phyloP scores from a whole-genome alignment of 1,284 basidiomycete species.

The Polyporus tsugae region DNA sequence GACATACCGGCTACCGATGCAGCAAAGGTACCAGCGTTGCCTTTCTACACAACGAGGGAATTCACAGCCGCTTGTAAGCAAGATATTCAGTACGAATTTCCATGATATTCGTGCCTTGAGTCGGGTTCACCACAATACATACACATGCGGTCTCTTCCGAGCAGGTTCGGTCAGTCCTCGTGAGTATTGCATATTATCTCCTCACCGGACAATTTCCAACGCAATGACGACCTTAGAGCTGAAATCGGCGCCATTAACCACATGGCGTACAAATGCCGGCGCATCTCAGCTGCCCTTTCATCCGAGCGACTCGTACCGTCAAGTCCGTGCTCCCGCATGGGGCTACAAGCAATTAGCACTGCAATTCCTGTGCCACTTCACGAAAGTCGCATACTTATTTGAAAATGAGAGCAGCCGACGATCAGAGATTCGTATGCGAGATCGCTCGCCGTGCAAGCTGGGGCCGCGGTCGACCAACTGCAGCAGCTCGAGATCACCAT shows the following conservation, averaged over 20 bases:
- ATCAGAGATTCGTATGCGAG: slow-evolving; percentile 19
- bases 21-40: not conserved
- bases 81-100: not conserved
- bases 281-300: not conserved
- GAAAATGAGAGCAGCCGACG: slow-evolving; percentile 11
- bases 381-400: slow-evolving; percentile 6
- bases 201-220: not conserved
- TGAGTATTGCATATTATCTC: not conserved
- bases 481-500: slow-evolving; percentile 4
- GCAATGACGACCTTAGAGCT: not conserved
- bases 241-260: not conserved
- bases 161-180: not conserved
- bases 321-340: not conserved
- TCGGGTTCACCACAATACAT: not conserved
- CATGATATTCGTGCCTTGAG: not conserved
- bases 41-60: not conserved
- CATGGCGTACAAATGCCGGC: not conserved
- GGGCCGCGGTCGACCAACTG: not conserved
- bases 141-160: not conserved
- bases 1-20: not conserved
- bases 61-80: not conserved
- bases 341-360: slow-evolving; percentile 4
- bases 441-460: slow-evolving; percentile 1
- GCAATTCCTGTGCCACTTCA: not conserved
- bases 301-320: not conserved